A percentile compares a stretch with the other conserved stretches of the same genome.
Evolutionary conservation across 2,329 filamentous ascomycete species (phyloP).

Genomic region (Exophiala dermatitidis): DNA sequence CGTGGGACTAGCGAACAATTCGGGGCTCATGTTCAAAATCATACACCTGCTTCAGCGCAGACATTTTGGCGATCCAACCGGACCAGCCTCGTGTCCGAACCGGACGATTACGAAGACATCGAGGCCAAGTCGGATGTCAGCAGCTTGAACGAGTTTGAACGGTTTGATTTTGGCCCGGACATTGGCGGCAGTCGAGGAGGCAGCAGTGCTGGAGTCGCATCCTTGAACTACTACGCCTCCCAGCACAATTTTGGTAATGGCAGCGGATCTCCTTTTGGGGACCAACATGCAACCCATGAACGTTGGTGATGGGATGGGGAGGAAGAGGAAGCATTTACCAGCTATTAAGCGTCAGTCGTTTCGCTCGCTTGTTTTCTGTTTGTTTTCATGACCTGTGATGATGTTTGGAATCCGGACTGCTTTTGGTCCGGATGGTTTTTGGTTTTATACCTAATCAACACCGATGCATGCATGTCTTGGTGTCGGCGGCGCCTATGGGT

Average conservation of each 20-base stretch:
- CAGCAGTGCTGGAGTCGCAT: conserved; percentile 12
- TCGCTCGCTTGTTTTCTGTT: not conserved
- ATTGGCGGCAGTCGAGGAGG: conserved; percentile 12
- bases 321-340: not conserved
- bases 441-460: conserved; percentile 38
- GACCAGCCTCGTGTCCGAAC: conserved; percentile 18
- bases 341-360: not conserved
- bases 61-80: not conserved
- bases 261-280: conserved; percentile 17
- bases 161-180: conserved; percentile 20
- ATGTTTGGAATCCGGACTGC: conserved; percentile 3
- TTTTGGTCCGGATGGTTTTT: too few relatives aligned
- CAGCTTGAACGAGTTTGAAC: conserved; percentile 26
- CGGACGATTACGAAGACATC: conserved; percentile 26
- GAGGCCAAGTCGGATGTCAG: conserved; percentile 27
- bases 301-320: conserved; percentile 12
- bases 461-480: conserved; percentile 56
- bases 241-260: conserved; percentile 14
- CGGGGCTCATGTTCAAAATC: not conserved
- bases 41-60: not conserved
- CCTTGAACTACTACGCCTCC: conserved; percentile 18
- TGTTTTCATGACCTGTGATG: conserved; percentile 15
- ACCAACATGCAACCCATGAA: conserved; percentile 8
- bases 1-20: conserved; percentile 1
- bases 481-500: conserved; percentile 30